Conservation (phyloP, 2,329 filamentous ascomycete species). For the Colletotrichum sublineola region DNA sequence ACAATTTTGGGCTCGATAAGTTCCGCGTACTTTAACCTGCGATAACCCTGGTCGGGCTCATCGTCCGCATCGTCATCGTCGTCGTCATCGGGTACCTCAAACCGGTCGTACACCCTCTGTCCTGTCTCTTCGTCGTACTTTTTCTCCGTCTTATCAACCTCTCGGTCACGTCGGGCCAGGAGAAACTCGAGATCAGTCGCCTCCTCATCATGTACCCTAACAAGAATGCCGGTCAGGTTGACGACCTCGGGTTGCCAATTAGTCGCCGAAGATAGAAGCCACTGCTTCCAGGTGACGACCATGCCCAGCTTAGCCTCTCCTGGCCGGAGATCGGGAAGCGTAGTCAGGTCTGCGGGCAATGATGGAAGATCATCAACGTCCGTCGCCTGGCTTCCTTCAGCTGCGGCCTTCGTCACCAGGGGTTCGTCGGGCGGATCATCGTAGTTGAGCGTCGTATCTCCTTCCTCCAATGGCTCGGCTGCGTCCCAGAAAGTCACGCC, state of each 20-base stretch:
- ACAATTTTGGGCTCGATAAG: slow-evolving; percentile 78
- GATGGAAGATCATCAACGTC: slow-evolving; percentile 72
- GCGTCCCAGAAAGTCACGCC: slow-evolving; percentile 30
- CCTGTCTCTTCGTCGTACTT: slow-evolving; percentile 76
- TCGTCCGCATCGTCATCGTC: slow-evolving; percentile 71
- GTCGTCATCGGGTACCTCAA: slow-evolving; percentile 78
- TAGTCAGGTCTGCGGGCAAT: slow-evolving; percentile 69
- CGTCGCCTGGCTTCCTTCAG: slow-evolving; percentile 60
- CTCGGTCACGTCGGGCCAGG: slow-evolving; percentile 78
- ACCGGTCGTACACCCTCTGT: slow-evolving; percentile 80
- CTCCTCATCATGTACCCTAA: slow-evolving; percentile 66
- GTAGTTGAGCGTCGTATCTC: slow-evolving; percentile 57
- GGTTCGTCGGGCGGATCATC: slow-evolving; percentile 49
- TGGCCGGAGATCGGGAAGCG: slow-evolving; percentile 64
- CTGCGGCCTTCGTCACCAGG: slow-evolving; percentile 45
- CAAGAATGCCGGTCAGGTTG: slow-evolving; percentile 75
- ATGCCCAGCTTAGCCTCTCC: slow-evolving; percentile 68
- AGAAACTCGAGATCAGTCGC: slow-evolving; percentile 68
- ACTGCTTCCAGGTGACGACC: slow-evolving; percentile 77
- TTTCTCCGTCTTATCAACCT: slow-evolving; percentile 67
- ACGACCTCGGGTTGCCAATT: slow-evolving; percentile 76
- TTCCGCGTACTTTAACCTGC: slow-evolving; percentile 71
- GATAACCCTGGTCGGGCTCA: slow-evolving; percentile 69
- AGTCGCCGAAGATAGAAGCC: slow-evolving; percentile 71
- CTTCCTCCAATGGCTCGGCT: slow-evolving; percentile 26